Conservation (phyloP, 1,139 yeast genomes). For the Zhuliangozyma blackwelliae region DNA sequence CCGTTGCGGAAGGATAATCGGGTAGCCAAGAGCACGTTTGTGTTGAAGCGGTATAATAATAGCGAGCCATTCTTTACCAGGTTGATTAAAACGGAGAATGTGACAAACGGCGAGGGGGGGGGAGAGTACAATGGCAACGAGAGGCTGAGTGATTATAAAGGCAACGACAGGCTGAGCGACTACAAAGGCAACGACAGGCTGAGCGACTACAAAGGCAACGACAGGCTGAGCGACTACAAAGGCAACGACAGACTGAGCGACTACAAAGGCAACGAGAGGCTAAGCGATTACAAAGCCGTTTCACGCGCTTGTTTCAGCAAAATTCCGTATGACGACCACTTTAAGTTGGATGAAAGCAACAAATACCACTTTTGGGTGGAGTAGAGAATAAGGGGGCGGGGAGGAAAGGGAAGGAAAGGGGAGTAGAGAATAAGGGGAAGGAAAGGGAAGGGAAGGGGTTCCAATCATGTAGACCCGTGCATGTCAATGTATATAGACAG, state of each 20-base stretch:
- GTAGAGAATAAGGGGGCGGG: not conserved
- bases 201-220: conserved; percentile 1
- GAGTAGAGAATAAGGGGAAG: conserved; percentile 1
- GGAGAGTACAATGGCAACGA: conserved; percentile 2
- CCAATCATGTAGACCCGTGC: no score
- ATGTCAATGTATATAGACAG: no score
- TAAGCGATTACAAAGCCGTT: conserved; percentile 2
- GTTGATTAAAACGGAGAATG: conserved; percentile 15
- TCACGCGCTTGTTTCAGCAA: not conserved
- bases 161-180: not conserved
- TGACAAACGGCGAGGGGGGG: not conserved
- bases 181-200: not conserved
- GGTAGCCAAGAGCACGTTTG: conserved; percentile 23
- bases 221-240: conserved; percentile 1
- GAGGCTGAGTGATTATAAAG: conserved; percentile 1
- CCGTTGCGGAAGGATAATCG: conserved; percentile 27
- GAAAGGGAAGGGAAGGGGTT: no score
- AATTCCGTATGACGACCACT: conserved; percentile 9
- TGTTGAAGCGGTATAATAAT: conserved; percentile 21
- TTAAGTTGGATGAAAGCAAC: conserved; percentile 10
- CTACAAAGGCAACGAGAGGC: not conserved
- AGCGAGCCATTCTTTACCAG: conserved; percentile 22
- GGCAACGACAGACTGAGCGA: not conserved
- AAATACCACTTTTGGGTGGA: conserved; percentile 15
- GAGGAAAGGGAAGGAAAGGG: no score